These are phyloP conservation scores for Plantago rigida DNA, from an alignment of 305 asterid genomes.

Conservation along the genomic window DNA sequence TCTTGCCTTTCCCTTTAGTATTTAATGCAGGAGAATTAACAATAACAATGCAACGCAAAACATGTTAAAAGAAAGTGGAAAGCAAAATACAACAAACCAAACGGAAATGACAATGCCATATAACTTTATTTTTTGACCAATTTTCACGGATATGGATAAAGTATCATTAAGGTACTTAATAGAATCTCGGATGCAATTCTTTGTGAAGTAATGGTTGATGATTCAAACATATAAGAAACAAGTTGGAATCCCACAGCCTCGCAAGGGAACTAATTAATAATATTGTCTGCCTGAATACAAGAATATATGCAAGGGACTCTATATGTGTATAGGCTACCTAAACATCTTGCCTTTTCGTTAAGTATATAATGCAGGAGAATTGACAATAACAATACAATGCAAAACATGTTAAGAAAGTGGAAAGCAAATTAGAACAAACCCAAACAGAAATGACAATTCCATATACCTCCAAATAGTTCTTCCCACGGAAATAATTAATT, in stretches of 20 bases:
- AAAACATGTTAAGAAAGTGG: not conserved
- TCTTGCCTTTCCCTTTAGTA: no score
- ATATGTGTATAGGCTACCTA: no score
- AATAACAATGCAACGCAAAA: no score
- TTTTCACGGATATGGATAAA: not conserved
- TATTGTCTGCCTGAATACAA: not conserved
- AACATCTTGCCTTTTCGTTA: no score
- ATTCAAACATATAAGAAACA: not conserved
- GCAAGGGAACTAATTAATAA: not conserved
- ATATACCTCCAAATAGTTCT: constrained; percentile 87
- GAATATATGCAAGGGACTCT: no score
- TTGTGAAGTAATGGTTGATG: not conserved
- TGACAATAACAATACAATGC: no score
- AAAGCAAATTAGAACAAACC: constrained; percentile 5
- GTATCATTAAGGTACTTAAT: not conserved
- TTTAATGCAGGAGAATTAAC: no score
- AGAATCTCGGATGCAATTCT: not conserved
- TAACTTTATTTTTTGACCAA: constrained; percentile 14
- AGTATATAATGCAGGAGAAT: no score
- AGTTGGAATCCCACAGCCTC: not conserved
- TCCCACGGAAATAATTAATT: constrained; percentile 78
- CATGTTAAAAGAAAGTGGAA: not conserved
- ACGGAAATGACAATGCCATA: constrained; percentile 22
- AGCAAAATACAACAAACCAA: constrained; percentile 3
- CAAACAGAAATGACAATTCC: constrained; percentile 21